phyloP scores from a whole-genome alignment of 139 green algal species.

The Tetraselmis chui region DNA sequence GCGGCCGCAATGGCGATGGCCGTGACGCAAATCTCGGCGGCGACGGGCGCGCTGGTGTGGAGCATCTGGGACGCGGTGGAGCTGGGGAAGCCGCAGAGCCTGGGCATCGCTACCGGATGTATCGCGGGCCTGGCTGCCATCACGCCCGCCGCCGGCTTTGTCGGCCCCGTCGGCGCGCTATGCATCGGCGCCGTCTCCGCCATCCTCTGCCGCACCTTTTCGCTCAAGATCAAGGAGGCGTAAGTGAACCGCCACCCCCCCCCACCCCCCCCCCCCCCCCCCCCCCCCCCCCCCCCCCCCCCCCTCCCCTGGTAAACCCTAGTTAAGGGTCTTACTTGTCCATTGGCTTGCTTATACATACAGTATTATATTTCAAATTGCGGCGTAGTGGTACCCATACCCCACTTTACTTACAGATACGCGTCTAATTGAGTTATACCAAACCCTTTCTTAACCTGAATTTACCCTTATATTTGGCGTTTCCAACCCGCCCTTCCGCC shows the following conservation, averaged over 20 bases:
- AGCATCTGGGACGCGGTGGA: slow-evolving; percentile 7
- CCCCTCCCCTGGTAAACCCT: too few relatives aligned
- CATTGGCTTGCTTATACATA: too few relatives aligned
- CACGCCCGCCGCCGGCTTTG: slow-evolving; percentile 27
- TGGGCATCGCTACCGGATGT: slow-evolving; percentile 20
- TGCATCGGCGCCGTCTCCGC: slow-evolving; percentile 12
- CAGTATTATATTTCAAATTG: too few relatives aligned
- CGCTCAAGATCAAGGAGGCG: slow-evolving; percentile 20
- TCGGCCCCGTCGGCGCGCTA: slow-evolving; percentile 21
- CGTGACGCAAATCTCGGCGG: slow-evolving; percentile 20
- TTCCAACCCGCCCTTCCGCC: too few relatives aligned
- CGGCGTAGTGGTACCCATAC: too few relatives aligned
- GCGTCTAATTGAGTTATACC: too few relatives aligned
- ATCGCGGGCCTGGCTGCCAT: slow-evolving; percentile 29
- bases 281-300: too few relatives aligned
- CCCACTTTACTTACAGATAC: too few relatives aligned
- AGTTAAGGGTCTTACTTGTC: too few relatives aligned
- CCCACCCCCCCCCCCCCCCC: too few relatives aligned
- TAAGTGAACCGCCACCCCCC: not conserved
- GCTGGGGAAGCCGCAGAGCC: slow-evolving; percentile 15
- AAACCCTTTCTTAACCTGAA: too few relatives aligned
- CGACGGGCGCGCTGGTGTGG: slow-evolving; percentile 14
- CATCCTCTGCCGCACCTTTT: slow-evolving; percentile 31
- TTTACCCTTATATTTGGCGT: too few relatives aligned
- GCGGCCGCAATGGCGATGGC: slow-evolving; percentile 22